These are phyloP conservation scores for Bipolaris cookei DNA, from an alignment of 2,329 filamentous ascomycete species.

Conservation along the genomic window DNA sequence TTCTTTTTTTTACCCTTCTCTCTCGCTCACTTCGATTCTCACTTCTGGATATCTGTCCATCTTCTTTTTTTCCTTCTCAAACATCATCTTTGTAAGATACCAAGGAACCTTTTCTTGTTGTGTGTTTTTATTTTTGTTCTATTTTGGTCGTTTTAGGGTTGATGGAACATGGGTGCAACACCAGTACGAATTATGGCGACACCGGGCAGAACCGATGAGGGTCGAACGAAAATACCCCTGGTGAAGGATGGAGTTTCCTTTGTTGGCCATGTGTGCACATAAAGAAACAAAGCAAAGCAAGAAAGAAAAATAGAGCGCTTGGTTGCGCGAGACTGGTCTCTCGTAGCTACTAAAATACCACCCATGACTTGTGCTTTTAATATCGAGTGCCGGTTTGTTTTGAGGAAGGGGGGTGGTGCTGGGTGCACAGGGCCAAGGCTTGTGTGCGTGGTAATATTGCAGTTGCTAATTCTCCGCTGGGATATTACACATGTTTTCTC, in stretches of 20 bases:
- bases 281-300: neutral
- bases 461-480: too few relatives aligned
- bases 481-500: too few relatives aligned
- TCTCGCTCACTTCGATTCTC: slow-evolving; percentile 13
- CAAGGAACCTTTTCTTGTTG: slow-evolving; percentile 2
- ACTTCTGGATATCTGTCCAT: slow-evolving; percentile 26
- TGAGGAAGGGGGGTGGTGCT: too few relatives aligned
- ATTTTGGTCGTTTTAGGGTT: neutral
- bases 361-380: neutral
- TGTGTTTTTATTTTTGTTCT: slow-evolving; percentile 1
- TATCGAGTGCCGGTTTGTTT: neutral
- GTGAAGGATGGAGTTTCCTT: slow-evolving; percentile 3
- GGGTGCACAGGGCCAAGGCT: neutral
- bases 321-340: slow-evolving; percentile 4
- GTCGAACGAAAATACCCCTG: slow-evolving; percentile 12
- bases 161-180: slow-evolving; percentile 4
- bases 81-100: slow-evolving; percentile 16
- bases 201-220: slow-evolving; percentile 1
- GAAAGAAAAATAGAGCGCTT: slow-evolving; percentile 3
- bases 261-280: slow-evolving; percentile 8
- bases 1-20: slow-evolving; percentile 10
- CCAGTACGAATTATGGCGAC: slow-evolving; percentile 8
- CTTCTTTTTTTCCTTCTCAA: slow-evolving; percentile 5
- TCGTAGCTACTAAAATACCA: neutral
- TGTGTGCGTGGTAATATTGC: neutral